Conservation (phyloP, 495 filamentous ascomycete species). For the Talaromyces ruber region DNA sequence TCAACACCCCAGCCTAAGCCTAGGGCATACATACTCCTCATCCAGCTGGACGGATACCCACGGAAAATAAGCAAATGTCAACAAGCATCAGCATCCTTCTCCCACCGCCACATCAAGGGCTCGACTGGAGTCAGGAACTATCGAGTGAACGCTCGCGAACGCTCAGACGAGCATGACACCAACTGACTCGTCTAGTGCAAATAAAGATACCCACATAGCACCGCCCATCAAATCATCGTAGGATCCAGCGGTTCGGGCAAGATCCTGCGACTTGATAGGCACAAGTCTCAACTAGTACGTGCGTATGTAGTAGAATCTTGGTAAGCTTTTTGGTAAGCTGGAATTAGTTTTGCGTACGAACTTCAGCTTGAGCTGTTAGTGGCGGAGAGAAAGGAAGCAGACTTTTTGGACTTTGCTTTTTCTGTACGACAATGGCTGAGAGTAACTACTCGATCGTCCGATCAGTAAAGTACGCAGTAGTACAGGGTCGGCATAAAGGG, state of each 20-base stretch:
- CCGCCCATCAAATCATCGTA: neutral
- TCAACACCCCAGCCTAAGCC: neutral
- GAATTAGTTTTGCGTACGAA: neutral
- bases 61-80: neutral
- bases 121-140: neutral
- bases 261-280: neutral
- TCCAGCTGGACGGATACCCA: neutral
- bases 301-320: neutral
- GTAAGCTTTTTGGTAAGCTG: neutral
- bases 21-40: neutral
- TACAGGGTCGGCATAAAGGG: neutral
- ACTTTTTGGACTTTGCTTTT: neutral
- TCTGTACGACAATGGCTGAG: neutral
- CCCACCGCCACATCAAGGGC: neutral
- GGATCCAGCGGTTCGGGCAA: neutral
- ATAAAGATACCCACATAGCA: neutral
- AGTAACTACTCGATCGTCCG: neutral
- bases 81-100: neutral
- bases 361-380: neutral
- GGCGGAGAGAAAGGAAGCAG: neutral
- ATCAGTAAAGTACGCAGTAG: neutral
- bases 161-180: neutral
- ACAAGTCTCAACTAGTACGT: neutral
- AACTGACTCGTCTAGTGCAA: neutral
- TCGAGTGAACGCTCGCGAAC: neutral